phyloP scores from a whole-genome alignment of 345 rosid genomes.

The Sonneratia caseolaris region DNA sequence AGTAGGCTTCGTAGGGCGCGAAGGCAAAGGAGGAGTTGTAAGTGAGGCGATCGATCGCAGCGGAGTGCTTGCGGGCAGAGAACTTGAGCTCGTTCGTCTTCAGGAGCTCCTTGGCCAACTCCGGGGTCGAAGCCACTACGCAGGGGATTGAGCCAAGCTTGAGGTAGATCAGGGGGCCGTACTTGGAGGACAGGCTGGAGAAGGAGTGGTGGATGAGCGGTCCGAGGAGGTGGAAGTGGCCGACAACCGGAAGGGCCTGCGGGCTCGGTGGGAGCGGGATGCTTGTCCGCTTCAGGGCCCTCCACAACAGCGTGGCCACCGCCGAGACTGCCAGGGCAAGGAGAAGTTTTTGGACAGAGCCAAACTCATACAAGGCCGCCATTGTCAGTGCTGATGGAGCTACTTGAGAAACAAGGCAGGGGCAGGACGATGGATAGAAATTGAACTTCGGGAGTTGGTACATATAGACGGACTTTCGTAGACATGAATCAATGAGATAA shows the following conservation, averaged over 20 bases:
- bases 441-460: no score
- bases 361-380: background rate
- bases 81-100: constrained; percentile 29
- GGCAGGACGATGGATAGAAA: background rate
- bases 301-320: background rate
- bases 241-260: constrained; percentile 26
- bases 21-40: constrained; percentile 37
- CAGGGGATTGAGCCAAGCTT: constrained; percentile 25
- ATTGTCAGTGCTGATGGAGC: background rate
- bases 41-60: constrained; percentile 31
- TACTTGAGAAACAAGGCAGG: no score
- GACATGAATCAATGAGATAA: no score
- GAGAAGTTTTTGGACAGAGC: background rate
- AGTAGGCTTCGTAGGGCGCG: constrained; percentile 30
- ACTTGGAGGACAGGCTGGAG: constrained; percentile 8
- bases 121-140: constrained; percentile 32
- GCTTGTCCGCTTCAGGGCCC: background rate
- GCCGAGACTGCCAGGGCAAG: background rate
- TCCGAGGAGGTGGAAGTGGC: constrained; percentile 38
- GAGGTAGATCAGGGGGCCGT: constrained; percentile 29
- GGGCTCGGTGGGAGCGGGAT: constrained; percentile 30
- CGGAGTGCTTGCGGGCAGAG: constrained; percentile 20
- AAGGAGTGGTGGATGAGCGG: constrained; percentile 30
- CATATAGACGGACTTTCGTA: no score
- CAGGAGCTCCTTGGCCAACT: constrained; percentile 24